A percentile compares a stretch with the other conserved stretches of the same genome.
phyloP scores from a whole-genome alignment of 768 basidiomycete species.

The Galerina sulciceps region DNA sequence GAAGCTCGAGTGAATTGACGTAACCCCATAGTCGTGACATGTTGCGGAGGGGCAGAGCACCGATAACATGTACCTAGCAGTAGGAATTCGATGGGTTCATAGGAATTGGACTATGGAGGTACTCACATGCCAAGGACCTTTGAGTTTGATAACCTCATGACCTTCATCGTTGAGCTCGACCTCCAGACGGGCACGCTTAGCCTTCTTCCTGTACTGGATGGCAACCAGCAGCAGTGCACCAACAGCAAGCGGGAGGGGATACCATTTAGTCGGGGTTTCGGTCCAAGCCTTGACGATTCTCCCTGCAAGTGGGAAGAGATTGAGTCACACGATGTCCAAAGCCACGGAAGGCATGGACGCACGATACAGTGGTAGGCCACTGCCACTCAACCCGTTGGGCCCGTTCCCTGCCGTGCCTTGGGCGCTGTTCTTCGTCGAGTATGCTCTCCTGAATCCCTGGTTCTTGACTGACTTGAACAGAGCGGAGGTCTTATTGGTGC shows the following conservation, averaged over 20 bases:
- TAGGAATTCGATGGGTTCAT: not conserved
- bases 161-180: slow-evolving; percentile 85
- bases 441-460: slow-evolving; percentile 40
- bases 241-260: slow-evolving; percentile 89
- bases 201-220: slow-evolving; percentile 73
- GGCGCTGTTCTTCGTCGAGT: slow-evolving; percentile 37
- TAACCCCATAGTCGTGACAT: slow-evolving; percentile 98
- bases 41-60: slow-evolving; percentile 91
- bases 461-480: slow-evolving; percentile 49
- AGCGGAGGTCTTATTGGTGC: slow-evolving; percentile 57
- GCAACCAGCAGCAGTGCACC: slow-evolving; percentile 87
- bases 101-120: not conserved
- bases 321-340: not conserved
- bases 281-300: slow-evolving; percentile 80
- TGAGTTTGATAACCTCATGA: slow-evolving; percentile 76
- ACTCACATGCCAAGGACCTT: slow-evolving; percentile 92
- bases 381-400: slow-evolving; percentile 22
- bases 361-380: slow-evolving; percentile 58
- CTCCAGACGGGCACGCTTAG: slow-evolving; percentile 53
- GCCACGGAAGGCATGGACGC: slow-evolving; percentile 23
- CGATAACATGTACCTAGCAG: slow-evolving; percentile 91
- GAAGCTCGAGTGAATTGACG: slow-evolving; percentile 90
- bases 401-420: slow-evolving; percentile 25
- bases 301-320: slow-evolving; percentile 37
- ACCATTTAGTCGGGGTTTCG: slow-evolving; percentile 92